These are phyloP conservation scores for Phalaenopsis hybrid DNA, from an alignment of 116 monocot genomes.

Conservation along the genomic window DNA sequence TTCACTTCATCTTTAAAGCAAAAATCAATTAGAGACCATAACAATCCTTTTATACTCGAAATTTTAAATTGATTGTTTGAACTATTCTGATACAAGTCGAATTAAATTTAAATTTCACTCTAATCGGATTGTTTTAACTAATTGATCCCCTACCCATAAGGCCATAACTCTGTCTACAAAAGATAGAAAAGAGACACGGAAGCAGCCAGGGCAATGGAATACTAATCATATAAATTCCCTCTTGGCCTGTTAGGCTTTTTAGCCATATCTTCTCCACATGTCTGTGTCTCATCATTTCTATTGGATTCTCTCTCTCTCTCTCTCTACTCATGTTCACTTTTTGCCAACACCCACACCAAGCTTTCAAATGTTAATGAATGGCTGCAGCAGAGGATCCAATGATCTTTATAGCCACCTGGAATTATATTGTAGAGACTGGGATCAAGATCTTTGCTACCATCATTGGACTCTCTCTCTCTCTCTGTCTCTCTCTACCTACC, in stretches of 20 bases:
- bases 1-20: too few species aligned
- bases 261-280: conserved; percentile 6
- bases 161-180: too few species aligned
- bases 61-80: too few species aligned
- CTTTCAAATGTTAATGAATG: conserved; percentile 3
- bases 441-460: conserved; percentile 7
- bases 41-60: too few species aligned
- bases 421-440: neutral
- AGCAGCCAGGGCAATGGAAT: neutral
- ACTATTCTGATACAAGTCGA: too few species aligned
- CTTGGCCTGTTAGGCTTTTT: neutral
- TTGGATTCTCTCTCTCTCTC: conserved; percentile 6
- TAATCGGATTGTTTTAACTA: too few species aligned
- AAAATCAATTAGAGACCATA: too few species aligned
- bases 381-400: conserved; percentile 11
- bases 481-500: too few species aligned
- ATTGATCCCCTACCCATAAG: too few species aligned
- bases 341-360: neutral
- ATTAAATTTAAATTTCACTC: too few species aligned
- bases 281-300: neutral
- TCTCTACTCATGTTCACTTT: neutral
- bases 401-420: conserved; percentile 3
- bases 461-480: conserved; percentile 2
- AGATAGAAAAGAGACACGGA: neutral
- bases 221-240: neutral